Evolutionary conservation across 176 grass and related monocot species (phyloP).

Genomic region (Oryza meyeriana): DNA sequence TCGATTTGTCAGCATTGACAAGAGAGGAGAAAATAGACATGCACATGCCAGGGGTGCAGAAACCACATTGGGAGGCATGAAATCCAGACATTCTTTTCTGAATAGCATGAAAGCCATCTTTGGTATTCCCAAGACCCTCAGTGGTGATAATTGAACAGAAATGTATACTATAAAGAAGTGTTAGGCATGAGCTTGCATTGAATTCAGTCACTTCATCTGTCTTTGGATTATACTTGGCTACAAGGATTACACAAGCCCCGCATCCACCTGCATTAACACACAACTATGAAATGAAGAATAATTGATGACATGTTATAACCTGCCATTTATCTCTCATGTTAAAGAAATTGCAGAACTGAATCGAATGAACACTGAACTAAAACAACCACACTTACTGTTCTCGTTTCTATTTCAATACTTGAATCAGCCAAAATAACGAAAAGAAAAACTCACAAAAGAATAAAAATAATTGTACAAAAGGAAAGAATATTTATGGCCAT

Average conservation of each 20-base stretch:
- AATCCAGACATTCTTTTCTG: slow-evolving; percentile 73
- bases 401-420: neutral
- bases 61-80: slow-evolving; percentile 86
- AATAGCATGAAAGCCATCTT: slow-evolving; percentile 64
- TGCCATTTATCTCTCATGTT: neutral
- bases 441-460: neutral
- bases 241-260: slow-evolving; percentile 72
- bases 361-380: neutral
- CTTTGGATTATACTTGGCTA: slow-evolving; percentile 57
- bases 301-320: neutral
- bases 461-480: neutral
- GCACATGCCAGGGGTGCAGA: slow-evolving; percentile 89
- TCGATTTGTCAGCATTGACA: slow-evolving; percentile 67
- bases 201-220: slow-evolving; percentile 68
- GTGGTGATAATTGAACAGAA: slow-evolving; percentile 69
- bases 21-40: slow-evolving; percentile 86
- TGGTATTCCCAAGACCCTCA: slow-evolving; percentile 64
- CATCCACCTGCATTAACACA: slow-evolving; percentile 54
- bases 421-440: neutral
- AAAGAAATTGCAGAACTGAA: neutral
- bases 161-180: slow-evolving; percentile 67
- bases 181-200: slow-evolving; percentile 61
- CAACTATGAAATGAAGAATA: neutral
- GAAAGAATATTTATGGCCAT: neutral
- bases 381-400: neutral